Percentiles rank a stretch among this genome's conserved stretches.
Conservation (phyloP, 2,329 filamentous ascomycete genomes). For the Arthrobotrys musiformis region DNA sequence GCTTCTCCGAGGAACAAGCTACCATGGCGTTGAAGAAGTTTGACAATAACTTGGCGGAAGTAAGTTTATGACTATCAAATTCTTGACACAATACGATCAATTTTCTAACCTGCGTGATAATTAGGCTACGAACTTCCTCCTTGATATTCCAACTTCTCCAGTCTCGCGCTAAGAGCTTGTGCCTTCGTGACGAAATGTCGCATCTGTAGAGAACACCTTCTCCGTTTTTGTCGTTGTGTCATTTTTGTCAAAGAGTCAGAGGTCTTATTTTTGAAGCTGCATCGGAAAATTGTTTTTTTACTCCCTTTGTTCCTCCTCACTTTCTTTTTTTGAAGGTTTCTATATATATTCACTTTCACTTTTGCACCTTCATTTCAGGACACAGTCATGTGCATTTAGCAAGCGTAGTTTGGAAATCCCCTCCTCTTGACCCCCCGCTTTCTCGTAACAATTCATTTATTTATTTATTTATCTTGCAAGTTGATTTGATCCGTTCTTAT, state of each 20-base stretch:
- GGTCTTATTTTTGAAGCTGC: background rate
- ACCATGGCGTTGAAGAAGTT: slow-evolving; percentile 88
- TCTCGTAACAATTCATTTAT: slow-evolving; percentile 25
- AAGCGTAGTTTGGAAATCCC: slow-evolving; percentile 48
- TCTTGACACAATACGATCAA: no score
- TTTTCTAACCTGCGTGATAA: slow-evolving; percentile 25
- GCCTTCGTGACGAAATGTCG: slow-evolving; percentile 1
- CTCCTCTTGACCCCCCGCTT: slow-evolving; percentile 4
- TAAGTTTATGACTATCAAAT: slow-evolving; percentile 66
- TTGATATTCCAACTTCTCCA: slow-evolving; percentile 50
- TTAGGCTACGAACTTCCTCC: slow-evolving; percentile 53
- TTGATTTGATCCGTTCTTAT: background rate
- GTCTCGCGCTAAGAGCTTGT: slow-evolving; percentile 19
- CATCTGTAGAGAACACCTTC: slow-evolving; percentile 9
- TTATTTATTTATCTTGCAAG: background rate
- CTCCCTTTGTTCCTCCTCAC: background rate
- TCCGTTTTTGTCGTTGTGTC: background rate
- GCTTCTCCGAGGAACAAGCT: slow-evolving; percentile 79
- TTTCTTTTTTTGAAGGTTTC: slow-evolving; percentile 3
- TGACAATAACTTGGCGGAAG: slow-evolving; percentile 95
- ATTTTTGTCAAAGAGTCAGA: slow-evolving; percentile 23
- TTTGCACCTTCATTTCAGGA: slow-evolving; percentile 28
- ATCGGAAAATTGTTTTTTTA: background rate
- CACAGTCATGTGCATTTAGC: slow-evolving; percentile 50
- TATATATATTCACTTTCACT: slow-evolving; percentile 19